Conservation (phyloP, 106 monocot genomes). For the Platanthera zijinensis region DNA sequence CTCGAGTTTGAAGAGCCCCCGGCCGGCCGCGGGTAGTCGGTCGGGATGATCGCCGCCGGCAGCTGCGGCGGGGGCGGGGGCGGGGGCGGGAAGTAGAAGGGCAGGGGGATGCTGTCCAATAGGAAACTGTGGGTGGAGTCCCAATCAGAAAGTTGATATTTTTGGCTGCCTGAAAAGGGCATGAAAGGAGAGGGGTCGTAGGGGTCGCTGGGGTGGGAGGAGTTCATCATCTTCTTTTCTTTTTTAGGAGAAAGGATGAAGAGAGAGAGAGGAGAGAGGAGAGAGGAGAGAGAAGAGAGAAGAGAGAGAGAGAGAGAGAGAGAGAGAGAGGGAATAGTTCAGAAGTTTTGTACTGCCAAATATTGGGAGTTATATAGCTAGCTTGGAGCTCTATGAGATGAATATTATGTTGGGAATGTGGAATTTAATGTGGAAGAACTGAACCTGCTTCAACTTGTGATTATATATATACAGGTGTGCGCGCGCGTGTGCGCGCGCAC, state of each 20-base stretch:
- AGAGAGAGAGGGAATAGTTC: neutral
- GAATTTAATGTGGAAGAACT: neutral
- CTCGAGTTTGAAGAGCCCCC: neutral
- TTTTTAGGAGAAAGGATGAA: neutral
- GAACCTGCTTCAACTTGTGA: neutral
- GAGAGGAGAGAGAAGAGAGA: neutral
- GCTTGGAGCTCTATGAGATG: neutral
- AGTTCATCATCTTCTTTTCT: conserved; percentile 3
- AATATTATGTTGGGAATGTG: neutral
- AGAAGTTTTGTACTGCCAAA: neutral
- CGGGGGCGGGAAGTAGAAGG: neutral
- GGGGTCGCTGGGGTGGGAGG: neutral
- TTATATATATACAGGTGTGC: too few species aligned
- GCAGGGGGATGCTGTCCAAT: neutral
- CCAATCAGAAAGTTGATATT: neutral
- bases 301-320: neutral
- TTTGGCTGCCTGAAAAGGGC: neutral
- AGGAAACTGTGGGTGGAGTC: neutral
- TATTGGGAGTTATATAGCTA: neutral
- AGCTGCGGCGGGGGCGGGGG: neutral
- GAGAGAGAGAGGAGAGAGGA: neutral
- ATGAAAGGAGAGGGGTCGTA: neutral
- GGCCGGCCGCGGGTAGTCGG: neutral
- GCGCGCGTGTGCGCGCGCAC: too few species aligned
- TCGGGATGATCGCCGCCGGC: neutral